Conservation (phyloP, 352 stramenopile genomes). For the Globisporangium nunn region DNA sequence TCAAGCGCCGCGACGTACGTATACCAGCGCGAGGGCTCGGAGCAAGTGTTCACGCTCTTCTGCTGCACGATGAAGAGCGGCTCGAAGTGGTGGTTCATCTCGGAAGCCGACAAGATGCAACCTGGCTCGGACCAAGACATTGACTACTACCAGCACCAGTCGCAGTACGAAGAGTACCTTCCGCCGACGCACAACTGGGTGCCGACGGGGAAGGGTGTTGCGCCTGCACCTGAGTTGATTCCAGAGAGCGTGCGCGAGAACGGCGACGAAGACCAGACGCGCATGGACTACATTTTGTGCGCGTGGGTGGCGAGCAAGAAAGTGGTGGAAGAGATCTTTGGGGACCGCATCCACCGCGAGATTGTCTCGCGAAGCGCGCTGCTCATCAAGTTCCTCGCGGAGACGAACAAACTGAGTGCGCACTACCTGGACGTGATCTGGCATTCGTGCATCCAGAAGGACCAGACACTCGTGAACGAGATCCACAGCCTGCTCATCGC, state of each 20-base stretch:
- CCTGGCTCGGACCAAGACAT: slow-evolving; percentile 97
- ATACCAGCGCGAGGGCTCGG: slow-evolving; percentile 59
- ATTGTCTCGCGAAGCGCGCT: slow-evolving; percentile 77
- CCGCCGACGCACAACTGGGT: slow-evolving; percentile 90
- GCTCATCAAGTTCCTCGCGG: slow-evolving; percentile 80
- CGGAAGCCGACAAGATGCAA: slow-evolving; percentile 94
- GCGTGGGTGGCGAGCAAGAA: slow-evolving; percentile 65
- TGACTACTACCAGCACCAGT: slow-evolving; percentile 99
- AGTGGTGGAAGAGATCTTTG: slow-evolving; percentile 84
- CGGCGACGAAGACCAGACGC: slow-evolving; percentile 30
- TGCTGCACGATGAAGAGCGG: slow-evolving; percentile 97
- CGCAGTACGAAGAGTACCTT: slow-evolving; percentile 89
- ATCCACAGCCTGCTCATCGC: slow-evolving; percentile 77
- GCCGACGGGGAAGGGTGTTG: slow-evolving; percentile 62
- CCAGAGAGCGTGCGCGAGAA: slow-evolving; percentile 55
- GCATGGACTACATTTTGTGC: slow-evolving; percentile 70
- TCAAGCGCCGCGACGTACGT: slow-evolving; percentile 66
- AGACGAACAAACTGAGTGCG: slow-evolving; percentile 68
- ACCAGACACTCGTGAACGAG: slow-evolving; percentile 75
- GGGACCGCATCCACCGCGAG: slow-evolving; percentile 84
- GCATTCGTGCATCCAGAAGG: slow-evolving; percentile 77
- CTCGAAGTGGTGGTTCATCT: slow-evolving; percentile 99
- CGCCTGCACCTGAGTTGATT: slow-evolving; percentile 62
- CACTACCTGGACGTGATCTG: slow-evolving; percentile 70
- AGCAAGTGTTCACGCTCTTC: slow-evolving; percentile 91